A percentile compares a stretch with the other conserved stretches of the same genome.
Evolutionary conservation across 129 eudicot genomes (phyloP).

Genomic region (Lactuca sativa): DNA sequence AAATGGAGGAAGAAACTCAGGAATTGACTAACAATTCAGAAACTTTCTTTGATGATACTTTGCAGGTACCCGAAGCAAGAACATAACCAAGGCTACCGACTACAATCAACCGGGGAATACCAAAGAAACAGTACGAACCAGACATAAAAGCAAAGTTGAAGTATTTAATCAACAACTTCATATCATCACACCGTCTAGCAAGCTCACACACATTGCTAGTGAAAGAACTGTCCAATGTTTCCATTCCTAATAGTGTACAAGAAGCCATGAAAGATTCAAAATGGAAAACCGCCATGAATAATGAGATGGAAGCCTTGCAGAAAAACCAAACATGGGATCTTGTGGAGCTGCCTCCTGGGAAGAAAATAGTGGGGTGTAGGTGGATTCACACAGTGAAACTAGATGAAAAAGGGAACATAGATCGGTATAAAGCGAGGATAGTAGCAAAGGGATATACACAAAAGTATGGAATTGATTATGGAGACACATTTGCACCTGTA

Average conservation of each 20-base stretch:
- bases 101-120: background rate
- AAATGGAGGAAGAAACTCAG: too few species aligned
- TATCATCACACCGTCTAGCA: background rate
- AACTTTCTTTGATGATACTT: background rate
- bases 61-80: background rate
- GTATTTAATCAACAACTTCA: background rate
- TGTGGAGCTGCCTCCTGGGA: background rate
- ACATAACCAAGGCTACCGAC: too few species aligned
- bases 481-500: too few species aligned
- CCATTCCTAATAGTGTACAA: background rate
- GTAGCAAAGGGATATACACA: too few species aligned
- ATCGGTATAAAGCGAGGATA: too few species aligned
- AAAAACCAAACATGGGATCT: background rate
- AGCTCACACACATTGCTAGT: background rate
- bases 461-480: too few species aligned
- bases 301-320: background rate
- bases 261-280: background rate
- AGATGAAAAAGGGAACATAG: too few species aligned
- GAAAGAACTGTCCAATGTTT: background rate
- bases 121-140: background rate
- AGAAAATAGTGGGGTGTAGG: background rate
- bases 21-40: too few species aligned
- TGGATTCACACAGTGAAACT: background rate
- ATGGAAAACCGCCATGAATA: background rate
- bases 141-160: background rate